phyloP scores from a whole-genome alignment of 2,329 filamentous ascomycete genomes.

The Aspergillus pseudoterreus region DNA sequence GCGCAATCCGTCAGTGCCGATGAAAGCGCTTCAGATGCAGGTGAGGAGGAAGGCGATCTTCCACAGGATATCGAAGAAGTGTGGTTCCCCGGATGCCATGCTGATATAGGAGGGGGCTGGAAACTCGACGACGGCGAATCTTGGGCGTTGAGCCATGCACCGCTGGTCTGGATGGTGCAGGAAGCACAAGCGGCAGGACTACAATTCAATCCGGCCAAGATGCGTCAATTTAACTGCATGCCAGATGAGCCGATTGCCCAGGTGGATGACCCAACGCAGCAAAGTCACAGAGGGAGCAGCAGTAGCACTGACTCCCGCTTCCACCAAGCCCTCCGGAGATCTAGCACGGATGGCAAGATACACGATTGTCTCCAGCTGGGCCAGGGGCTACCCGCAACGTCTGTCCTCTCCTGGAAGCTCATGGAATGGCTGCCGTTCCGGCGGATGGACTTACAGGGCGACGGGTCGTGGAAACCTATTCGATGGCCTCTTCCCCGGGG shows the following conservation, averaged over 20 bases:
- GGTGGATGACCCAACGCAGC: neutral
- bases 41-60: slow-evolving; percentile 27
- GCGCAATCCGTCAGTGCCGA: slow-evolving; percentile 19
- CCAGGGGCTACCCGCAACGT: slow-evolving; percentile 52
- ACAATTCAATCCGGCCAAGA: slow-evolving; percentile 64
- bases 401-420: slow-evolving; percentile 66
- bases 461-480: slow-evolving; percentile 76
- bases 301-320: slow-evolving; percentile 41
- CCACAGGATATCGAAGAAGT: slow-evolving; percentile 75
- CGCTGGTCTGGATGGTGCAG: slow-evolving; percentile 67
- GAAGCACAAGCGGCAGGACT: slow-evolving; percentile 64
- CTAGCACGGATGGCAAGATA: slow-evolving; percentile 52
- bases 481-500: slow-evolving; percentile 74
- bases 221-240: slow-evolving; percentile 62
- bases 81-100: slow-evolving; percentile 71
- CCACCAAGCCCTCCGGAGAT: slow-evolving; percentile 55
- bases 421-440: slow-evolving; percentile 82
- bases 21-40: slow-evolving; percentile 15
- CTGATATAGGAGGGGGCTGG: slow-evolving; percentile 76
- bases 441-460: slow-evolving; percentile 69
- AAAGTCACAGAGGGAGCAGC: slow-evolving; percentile 13
- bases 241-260: slow-evolving; percentile 32
- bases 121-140: slow-evolving; percentile 53
- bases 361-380: slow-evolving; percentile 69
- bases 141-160: slow-evolving; percentile 61